Conservation (phyloP, 2,329 filamentous ascomycete species). For the Thermothelomyces thermophilus region DNA sequence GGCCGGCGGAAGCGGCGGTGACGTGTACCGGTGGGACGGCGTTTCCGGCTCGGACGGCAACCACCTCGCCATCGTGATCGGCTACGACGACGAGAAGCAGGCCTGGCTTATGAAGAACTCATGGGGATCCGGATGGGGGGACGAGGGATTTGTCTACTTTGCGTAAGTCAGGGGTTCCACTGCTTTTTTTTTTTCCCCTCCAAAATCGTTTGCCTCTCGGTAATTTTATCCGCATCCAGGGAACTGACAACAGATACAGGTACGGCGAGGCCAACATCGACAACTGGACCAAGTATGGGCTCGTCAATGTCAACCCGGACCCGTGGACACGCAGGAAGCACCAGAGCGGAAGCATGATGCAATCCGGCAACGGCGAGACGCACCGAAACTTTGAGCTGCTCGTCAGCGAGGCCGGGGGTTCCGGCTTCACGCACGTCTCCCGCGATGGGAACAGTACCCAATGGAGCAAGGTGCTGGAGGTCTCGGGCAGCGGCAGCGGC, state of each 20-base stretch:
- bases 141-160: conserved; percentile 21
- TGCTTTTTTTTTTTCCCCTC: not conserved
- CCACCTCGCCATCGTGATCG: conserved; percentile 20
- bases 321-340: conserved; percentile 20
- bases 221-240: too few relatives aligned
- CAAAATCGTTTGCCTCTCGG: too few relatives aligned
- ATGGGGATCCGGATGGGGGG: conserved; percentile 19
- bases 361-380: conserved; percentile 19
- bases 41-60: conserved; percentile 13
- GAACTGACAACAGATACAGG: not conserved
- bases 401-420: not conserved
- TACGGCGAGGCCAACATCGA: conserved; percentile 21
- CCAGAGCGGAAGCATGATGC: conserved; percentile 21
- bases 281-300: conserved; percentile 20
- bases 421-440: conserved; percentile 10
- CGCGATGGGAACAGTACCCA: conserved; percentile 8
- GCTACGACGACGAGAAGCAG: conserved; percentile 18
- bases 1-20: not conserved
- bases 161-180: conserved; percentile 11
- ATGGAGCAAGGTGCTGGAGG: conserved; percentile 10
- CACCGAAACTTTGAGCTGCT: conserved; percentile 21
- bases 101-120: conserved; percentile 25
- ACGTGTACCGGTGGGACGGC: conserved; percentile 15
- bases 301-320: conserved; percentile 20
- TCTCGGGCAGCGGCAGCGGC: not conserved